These are phyloP conservation scores for Massariosphaeria phaeospora DNA, from an alignment of 495 filamentous ascomycete species.

Conservation along the genomic window DNA sequence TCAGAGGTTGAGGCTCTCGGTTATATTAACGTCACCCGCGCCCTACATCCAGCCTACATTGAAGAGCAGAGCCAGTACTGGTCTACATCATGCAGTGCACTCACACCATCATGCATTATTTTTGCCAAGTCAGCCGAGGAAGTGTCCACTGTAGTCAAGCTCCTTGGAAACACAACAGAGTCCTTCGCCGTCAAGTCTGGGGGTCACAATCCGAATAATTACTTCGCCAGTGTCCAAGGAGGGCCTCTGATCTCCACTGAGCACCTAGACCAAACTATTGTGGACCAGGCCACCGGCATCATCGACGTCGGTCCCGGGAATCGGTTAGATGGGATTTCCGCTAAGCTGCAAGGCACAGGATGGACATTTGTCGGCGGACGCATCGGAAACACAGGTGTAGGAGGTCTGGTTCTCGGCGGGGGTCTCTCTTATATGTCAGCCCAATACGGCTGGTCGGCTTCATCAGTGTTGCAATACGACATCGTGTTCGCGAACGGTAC, in stretches of 20 bases:
- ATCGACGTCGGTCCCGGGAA: conserved; percentile 26
- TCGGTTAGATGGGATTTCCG: conserved; percentile 18
- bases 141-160: conserved; percentile 20
- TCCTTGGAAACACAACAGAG: conserved; percentile 13
- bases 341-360: conserved; percentile 16
- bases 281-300: conserved; percentile 14
- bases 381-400: conserved; percentile 24
- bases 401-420: conserved; percentile 22
- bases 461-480: conserved; percentile 47
- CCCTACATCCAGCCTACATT: conserved; percentile 11
- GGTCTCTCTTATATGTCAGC: conserved; percentile 32
- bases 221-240: conserved; percentile 22
- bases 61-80: conserved; percentile 29
- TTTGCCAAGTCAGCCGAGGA: conserved; percentile 18
- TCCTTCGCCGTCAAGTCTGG: conserved; percentile 28
- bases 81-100: conserved; percentile 18
- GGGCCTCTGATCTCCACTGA: conserved; percentile 24
- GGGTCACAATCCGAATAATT: conserved; percentile 29
- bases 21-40: conserved; percentile 16
- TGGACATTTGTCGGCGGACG: conserved; percentile 25
- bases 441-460: conserved; percentile 49
- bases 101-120: conserved; percentile 25
- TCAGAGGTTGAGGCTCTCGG: conserved; percentile 11
- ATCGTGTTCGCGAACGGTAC: conserved; percentile 51
- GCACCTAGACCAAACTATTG: conserved; percentile 18